Base-by-base conservation (phyloP, 2,329 filamentous ascomycete species). In the Diaporthe vaccinii region DNA sequence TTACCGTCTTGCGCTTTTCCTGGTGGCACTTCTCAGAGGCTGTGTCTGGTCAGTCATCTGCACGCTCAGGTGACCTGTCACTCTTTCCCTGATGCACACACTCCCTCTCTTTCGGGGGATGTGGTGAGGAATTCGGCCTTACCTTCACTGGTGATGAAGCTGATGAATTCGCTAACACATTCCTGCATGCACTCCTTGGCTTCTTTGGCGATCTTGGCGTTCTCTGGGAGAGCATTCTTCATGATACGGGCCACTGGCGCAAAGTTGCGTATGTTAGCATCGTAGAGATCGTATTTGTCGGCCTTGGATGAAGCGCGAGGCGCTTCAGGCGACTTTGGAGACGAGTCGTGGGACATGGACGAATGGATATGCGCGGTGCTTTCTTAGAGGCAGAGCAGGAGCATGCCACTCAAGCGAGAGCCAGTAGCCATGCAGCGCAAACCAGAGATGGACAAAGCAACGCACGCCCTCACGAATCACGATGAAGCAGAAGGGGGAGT, bases 101-200 rank as follows among this genome's bases (percentile, higher is more conserved):
- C 28, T 10, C 31, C 31, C 62, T 39, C 62, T 25, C n/a, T 28
- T 20, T 22, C n/a, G 8, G 22, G 49, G 36, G 34, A 28, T 25
- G 65, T 34, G 46, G 57, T 72, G 65, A 61, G 15, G 65, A 22
- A 72, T 58, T 55, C 25, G 36, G 61, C 93, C 93, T 83, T 85
- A 98, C 97, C 97, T 90, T 99, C 97, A 84, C 96, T 98, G 49
- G 97, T 99, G 83, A 99, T 98, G 89, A 99, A 99, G 9, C 95
- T 98, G 88, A 99, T 99, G 85, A 99, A 99, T 87, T 99, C 97
- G 92, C 96, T 98, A 75, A 99, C 97, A 83, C 97, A 99, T 85
- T 99, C 97, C 85, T 99, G 97, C 97, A 99, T 98, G 86, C 97
- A 99, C 84, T 99, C 97, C 85, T 99, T 99, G 74, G 97, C 97